phyloP scores from a whole-genome alignment of 345 rosid species.

The Eucalyptus tenuipes region DNA sequence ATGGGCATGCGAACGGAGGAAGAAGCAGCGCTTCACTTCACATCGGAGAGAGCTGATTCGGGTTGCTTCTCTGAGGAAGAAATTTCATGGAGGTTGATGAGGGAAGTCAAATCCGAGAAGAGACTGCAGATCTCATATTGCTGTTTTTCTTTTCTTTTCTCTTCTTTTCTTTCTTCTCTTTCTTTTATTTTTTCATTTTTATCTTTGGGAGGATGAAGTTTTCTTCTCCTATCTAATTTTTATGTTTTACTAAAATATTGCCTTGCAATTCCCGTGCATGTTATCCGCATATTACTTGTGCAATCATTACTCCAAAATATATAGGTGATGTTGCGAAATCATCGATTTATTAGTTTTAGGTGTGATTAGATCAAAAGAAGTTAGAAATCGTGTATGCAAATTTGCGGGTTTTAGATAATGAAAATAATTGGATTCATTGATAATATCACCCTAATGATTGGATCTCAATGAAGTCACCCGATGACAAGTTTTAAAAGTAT shows the following conservation, averaged over 20 bases:
- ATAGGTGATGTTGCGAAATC: not conserved
- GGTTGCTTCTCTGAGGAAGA: not conserved
- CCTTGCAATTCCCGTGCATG: not conserved
- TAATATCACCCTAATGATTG: not conserved
- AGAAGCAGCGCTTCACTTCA: not conserved
- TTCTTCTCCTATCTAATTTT: not conserved
- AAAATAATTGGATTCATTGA: not conserved
- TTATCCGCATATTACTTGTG: not conserved
- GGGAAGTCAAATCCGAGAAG: not conserved
- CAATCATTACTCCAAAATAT: not conserved
- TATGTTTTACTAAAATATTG: not conserved
- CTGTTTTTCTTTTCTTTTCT: not conserved
- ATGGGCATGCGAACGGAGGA: not conserved
- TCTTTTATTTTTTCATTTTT: not conserved
- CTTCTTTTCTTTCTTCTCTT: not conserved
- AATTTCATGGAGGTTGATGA: not conserved
- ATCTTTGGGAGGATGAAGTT: not conserved
- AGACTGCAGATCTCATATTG: not conserved
- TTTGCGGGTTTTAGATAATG: not conserved
- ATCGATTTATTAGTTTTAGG: not conserved
- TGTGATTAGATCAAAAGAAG: not conserved
- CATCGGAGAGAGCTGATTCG: not conserved
- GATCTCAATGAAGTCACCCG: fast-evolving
- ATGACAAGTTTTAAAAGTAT: not conserved
- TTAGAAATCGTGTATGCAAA: not conserved